Percentiles rank a stretch among this genome's conserved stretches.
Evolutionary conservation across 179 eudicot species (phyloP).

Genomic region (Beta corolliflora): DNA sequence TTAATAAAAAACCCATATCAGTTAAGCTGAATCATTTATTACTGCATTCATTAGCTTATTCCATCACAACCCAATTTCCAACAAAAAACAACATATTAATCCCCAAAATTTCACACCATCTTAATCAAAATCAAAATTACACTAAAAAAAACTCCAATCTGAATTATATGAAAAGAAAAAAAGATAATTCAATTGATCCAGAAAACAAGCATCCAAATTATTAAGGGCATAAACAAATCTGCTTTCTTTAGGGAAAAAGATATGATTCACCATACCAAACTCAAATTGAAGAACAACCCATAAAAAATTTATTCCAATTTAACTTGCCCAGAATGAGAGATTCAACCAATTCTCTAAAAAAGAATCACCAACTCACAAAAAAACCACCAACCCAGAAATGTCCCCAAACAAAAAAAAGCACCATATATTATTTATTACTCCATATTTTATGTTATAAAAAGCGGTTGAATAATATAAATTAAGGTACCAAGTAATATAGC

Average conservation of each 20-base stretch:
- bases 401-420: neutral
- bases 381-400: neutral
- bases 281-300: constrained; percentile 27
- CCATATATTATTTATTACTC: neutral
- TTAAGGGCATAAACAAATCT: constrained; percentile 22
- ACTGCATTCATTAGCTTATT: constrained; percentile 1
- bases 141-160: neutral
- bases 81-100: neutral
- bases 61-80: constrained; percentile 8
- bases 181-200: constrained; percentile 1
- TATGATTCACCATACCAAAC: constrained; percentile 12
- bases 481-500: neutral
- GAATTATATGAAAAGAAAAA: neutral
- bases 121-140: constrained; percentile 24
- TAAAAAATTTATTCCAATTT: constrained; percentile 17
- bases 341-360: constrained; percentile 15
- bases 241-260: constrained; percentile 15
- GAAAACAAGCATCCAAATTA: constrained; percentile 14
- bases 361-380: constrained; percentile 3
- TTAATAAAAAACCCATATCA: constrained; percentile 21
- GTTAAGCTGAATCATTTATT: constrained; percentile 8
- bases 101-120: constrained; percentile 7
- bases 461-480: neutral
- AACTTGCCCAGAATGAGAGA: constrained; percentile 15
- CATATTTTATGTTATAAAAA: neutral